Evolutionary conservation across 1,284 basidiomycete species (phyloP).

Genomic region (Tylopilus sp.): DNA sequence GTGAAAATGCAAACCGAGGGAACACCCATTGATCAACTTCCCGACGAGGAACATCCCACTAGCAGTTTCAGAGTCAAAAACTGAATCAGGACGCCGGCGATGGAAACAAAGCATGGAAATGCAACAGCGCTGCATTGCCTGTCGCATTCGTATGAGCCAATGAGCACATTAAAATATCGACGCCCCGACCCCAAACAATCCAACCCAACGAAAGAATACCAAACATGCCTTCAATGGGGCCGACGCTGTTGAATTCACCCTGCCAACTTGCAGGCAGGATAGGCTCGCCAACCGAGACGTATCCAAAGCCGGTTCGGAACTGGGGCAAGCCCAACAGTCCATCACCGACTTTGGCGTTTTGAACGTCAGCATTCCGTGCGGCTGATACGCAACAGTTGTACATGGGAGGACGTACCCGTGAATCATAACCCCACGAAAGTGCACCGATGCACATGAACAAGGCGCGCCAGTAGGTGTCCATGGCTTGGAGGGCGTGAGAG

Average conservation of each 20-base stretch:
- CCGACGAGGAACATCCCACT: conserved; percentile 29
- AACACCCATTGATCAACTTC: conserved; percentile 28
- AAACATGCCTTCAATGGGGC: conserved; percentile 27
- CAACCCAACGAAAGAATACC: conserved; percentile 27
- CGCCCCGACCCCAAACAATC: conserved; percentile 17
- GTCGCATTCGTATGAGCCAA: not conserved
- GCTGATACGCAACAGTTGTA: not conserved
- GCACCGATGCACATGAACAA: conserved; percentile 28
- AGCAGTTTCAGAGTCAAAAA: conserved; percentile 22
- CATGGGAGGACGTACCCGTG: conserved; percentile 18
- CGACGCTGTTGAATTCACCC: conserved; percentile 28
- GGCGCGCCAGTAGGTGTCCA: conserved; percentile 26
- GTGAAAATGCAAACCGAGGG: conserved; percentile 18
- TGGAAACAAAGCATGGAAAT: conserved; percentile 24
- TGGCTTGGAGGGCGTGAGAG: conserved; percentile 21
- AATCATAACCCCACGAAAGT: conserved; percentile 29
- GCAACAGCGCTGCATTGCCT: conserved; percentile 25
- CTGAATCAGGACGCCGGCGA: conserved; percentile 25
- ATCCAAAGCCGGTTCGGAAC: conserved; percentile 30
- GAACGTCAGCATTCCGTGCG: not conserved
- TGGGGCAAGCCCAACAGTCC: conserved; percentile 25
- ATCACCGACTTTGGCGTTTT: conserved; percentile 17
- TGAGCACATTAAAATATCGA: no score
- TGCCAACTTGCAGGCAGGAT: conserved; percentile 31
- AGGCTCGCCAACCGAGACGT: conserved; percentile 1